Percentiles rank a stretch among this genome's conserved stretches.
Conservation (phyloP, 2,329 filamentous ascomycete species). For the Diaporthe aspalathi region DNA sequence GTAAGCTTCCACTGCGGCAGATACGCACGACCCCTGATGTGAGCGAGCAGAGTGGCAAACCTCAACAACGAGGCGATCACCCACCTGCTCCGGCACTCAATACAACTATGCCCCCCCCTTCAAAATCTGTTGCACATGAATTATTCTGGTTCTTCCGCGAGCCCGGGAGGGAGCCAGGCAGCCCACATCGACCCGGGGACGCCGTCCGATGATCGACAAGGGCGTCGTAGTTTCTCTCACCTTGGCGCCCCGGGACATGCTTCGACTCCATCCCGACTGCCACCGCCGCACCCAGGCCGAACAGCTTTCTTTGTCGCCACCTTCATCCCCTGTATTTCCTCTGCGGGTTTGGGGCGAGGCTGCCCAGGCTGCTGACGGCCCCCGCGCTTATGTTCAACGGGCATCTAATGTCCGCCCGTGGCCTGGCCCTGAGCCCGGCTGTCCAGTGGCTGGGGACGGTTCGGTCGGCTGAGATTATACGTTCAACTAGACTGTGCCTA, state of each 20-base stretch:
- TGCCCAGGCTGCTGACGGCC: slow-evolving; percentile 10
- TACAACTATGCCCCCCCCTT: not conserved
- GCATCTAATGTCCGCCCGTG: slow-evolving; percentile 1
- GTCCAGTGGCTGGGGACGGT: not conserved
- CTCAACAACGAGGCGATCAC: not conserved
- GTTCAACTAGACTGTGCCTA: not conserved
- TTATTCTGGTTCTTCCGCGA: slow-evolving; percentile 12
- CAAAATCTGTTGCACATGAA: not conserved
- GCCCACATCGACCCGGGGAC: not conserved
- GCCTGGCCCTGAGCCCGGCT: not conserved
- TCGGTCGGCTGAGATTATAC: not conserved
- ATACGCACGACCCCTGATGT: slow-evolving; percentile 27
- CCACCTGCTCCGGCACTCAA: not conserved
- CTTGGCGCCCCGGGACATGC: slow-evolving; percentile 22
- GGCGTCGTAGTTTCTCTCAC: slow-evolving; percentile 15
- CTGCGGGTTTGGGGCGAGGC: not conserved
- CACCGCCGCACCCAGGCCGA: slow-evolving; percentile 9
- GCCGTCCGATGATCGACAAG: slow-evolving; percentile 22
- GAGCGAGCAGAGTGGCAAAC: slow-evolving; percentile 8
- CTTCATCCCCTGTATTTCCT: not conserved
- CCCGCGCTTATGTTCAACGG: not conserved
- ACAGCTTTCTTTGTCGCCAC: slow-evolving; percentile 23
- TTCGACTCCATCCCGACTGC: slow-evolving; percentile 4
- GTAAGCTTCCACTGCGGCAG: not conserved
- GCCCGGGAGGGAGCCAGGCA: slow-evolving; percentile 28